Evolutionary conservation across 2,329 filamentous ascomycete genomes (phyloP).

Genomic region (Aureobasidium lini): DNA sequence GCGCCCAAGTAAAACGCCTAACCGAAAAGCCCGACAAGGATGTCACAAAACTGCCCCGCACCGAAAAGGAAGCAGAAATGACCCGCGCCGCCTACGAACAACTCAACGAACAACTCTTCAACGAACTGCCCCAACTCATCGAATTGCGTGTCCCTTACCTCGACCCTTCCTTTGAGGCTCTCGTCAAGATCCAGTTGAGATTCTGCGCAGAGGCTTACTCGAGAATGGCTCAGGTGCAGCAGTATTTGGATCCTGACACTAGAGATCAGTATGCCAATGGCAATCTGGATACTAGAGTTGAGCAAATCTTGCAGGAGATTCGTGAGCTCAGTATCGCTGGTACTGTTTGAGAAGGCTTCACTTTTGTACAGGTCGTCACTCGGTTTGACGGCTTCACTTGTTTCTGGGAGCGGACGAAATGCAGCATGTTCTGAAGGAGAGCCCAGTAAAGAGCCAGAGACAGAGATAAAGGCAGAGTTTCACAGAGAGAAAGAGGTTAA

Average conservation of each 20-base stretch:
- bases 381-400: background rate
- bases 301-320: constrained; percentile 95
- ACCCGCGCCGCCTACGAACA: constrained; percentile 90
- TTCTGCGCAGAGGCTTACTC: constrained; percentile 98
- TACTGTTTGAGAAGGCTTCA: constrained; percentile 43
- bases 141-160: constrained; percentile 95
- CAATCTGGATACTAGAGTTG: constrained; percentile 82
- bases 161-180: constrained; percentile 91
- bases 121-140: constrained; percentile 89
- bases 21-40: constrained; percentile 99
- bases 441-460: background rate
- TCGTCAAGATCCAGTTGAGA: constrained; percentile 95
- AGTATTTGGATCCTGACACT: constrained; percentile 92
- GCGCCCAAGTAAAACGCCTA: constrained; percentile 92
- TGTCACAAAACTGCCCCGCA: constrained; percentile 86
- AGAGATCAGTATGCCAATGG: constrained; percentile 93
- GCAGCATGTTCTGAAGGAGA: background rate
- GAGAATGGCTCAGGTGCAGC: constrained; percentile 97
- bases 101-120: constrained; percentile 90
- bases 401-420: background rate
- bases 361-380: background rate
- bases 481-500: background rate
- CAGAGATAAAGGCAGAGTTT: background rate
- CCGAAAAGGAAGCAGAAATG: constrained; percentile 94
- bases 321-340: constrained; percentile 87